Base-by-base conservation (phyloP, 2,329 filamentous ascomycete species). In the Colletotrichum eleusines region DNA sequence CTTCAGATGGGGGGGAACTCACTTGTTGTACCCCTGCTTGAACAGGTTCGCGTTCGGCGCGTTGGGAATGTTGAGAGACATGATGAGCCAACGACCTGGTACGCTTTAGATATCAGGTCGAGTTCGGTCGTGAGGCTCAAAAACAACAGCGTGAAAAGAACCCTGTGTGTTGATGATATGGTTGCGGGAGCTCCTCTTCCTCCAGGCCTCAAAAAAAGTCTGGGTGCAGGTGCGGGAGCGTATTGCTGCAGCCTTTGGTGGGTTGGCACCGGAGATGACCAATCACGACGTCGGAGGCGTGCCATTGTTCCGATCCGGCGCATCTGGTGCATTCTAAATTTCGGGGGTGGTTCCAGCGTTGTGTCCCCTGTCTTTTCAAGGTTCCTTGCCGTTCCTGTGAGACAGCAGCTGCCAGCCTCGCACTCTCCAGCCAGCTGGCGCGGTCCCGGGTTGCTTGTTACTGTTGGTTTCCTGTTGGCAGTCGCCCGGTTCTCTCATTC, bases 21-120 rank as follows among this genome's bases (percentile, higher is more conserved):
- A 98, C 95, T 93, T 97, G 83, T 95, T 95, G 85, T 99, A 99
- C 78, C 95, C 95, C 77, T 91, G 88, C 87, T 98, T 98, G 89
- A 99, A 98, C 50, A 98, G 89, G 81, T 93, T 92, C 79, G 92
- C 88, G 82, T 98, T 97, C 73, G 96, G 96, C 77, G 96, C 95
- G 82, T 91, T 94, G 74, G 96, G 96, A 80, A 99, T 97, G 80
- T 94, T 94, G 81, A 99, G 90, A 84, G 96, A 99, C 96, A 99
- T 98, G 77, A 75, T 79, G 78, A 51, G 57, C 66, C 46, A 50
- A 65, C 69, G 58, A 69, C 64, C 64, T 59, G 31, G 33, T 54
- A 31, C 58, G 64, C 64, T 71, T 63, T n/a, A 40, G 31, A n/a
- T 20, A 59, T 69, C 58, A 54, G 58, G 35, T 51, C 40, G 42